Percentiles rank a stretch among this genome's conserved stretches.
Evolutionary conservation across 441 rosid genomes (phyloP).

Genomic region (Syzygium syzygioides): DNA sequence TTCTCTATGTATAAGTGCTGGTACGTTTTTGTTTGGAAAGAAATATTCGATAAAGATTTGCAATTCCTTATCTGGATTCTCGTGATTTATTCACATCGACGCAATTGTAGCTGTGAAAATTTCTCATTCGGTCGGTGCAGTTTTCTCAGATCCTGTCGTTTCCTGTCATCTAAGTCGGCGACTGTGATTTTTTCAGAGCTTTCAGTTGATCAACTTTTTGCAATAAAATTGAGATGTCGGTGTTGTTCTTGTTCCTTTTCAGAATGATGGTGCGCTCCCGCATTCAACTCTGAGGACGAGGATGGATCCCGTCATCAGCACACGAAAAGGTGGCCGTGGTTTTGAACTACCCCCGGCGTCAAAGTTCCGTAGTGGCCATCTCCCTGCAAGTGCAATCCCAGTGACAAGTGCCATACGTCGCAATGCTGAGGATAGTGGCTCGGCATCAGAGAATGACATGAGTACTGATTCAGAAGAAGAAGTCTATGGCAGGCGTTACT

Average conservation of each 20-base stretch:
- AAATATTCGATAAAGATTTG: not conserved
- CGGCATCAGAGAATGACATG: conserved; percentile 64
- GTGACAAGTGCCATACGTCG: conserved; percentile 34
- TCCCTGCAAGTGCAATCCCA: conserved; percentile 47
- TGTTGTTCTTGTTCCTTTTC: conserved; percentile 11
- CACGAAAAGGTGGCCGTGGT: conserved; percentile 34
- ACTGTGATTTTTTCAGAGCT: not conserved
- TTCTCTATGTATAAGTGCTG: not conserved
- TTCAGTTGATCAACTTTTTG: not conserved
- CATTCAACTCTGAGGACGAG: conserved; percentile 33
- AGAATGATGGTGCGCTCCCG: conserved; percentile 34
- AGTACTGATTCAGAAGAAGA: conserved; percentile 69
- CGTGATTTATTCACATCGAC: not conserved
- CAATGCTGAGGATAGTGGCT: conserved; percentile 34
- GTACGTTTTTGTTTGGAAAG: not conserved
- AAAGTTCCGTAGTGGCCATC: conserved; percentile 61
- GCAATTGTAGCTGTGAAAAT: not conserved
- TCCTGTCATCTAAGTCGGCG: not conserved
- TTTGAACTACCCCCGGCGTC: conserved; percentile 55
- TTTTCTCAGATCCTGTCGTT: not conserved
- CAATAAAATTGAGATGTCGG: not conserved
- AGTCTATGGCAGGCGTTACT: conserved; percentile 50
- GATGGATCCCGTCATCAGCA: conserved; percentile 26
- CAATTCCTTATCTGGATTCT: not conserved
- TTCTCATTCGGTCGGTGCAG: not conserved